phyloP scores from a whole-genome alignment of 345 rosid species.

The Anastatica hierochuntica region DNA sequence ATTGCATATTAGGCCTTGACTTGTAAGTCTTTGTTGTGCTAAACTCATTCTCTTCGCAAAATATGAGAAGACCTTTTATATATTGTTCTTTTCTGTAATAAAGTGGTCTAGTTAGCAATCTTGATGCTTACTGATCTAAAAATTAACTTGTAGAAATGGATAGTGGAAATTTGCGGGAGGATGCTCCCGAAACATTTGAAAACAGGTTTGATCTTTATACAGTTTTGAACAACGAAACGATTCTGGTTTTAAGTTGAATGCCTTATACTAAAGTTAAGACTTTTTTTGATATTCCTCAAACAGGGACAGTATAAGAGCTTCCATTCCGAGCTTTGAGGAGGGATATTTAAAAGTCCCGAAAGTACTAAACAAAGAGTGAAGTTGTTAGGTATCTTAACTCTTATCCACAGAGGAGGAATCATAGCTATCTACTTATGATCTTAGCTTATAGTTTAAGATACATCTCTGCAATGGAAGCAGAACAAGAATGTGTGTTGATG shows the following conservation, averaged over 20 bases:
- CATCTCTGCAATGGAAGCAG: not conserved
- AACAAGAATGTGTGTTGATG: not conserved
- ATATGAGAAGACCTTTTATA: not conserved
- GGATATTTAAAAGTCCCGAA: constrained; percentile 36
- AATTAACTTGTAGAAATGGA: constrained; percentile 43
- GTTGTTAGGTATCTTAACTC: constrained; percentile 10
- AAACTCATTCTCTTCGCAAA: not conserved
- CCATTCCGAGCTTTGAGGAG: constrained; percentile 63
- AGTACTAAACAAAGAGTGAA: constrained; percentile 63
- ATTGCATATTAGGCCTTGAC: not conserved
- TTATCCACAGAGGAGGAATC: not conserved
- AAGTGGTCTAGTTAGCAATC: not conserved
- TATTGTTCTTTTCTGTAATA: not conserved
- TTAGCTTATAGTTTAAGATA: not conserved
- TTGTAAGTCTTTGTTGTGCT: no score
- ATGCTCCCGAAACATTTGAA: constrained; percentile 55
- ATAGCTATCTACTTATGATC: not conserved
- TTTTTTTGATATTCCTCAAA: not conserved
- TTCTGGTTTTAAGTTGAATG: constrained; percentile 18
- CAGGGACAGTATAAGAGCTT: constrained; percentile 51
- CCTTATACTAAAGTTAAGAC: not conserved
- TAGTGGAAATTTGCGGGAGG: constrained; percentile 51
- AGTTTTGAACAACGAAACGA: not conserved
- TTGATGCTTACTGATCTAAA: constrained; percentile 5
- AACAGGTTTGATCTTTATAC: constrained; percentile 37